Evolutionary conservation across 495 filamentous ascomycete genomes (phyloP), one percentile per base, ranked within the genome.

Genomic region (Astrothelium macrocarpum): DNA sequence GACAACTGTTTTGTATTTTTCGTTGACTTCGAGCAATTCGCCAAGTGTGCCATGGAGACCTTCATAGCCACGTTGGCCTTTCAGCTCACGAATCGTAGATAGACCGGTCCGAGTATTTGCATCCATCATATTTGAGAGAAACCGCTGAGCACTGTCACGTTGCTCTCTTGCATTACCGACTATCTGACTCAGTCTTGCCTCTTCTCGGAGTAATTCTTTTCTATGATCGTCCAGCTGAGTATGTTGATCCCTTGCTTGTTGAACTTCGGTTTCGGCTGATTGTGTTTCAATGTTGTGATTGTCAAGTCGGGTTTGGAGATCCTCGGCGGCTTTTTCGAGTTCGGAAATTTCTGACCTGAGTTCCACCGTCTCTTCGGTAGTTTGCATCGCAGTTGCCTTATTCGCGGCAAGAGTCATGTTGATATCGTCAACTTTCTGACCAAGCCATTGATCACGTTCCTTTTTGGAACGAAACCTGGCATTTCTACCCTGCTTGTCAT

Each of bases 31-130:
- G 70, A 97, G 82, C 9, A 99, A 83, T 72, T 99, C 94, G 18
- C 92, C 91, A 12, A 99, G 70, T 1, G 91, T 95, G 66, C 94
- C 94, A 68, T 96, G 94, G 18, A 92, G 89, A n/a, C 94, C 95
- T 1, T 87, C 81, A 12, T 97, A 80, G 56, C 89, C 82, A 66
- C 87, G 75, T 65, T 91, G 82, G 20, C 82, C 81, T 73, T 91
- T 90, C 70, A 97, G 82, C 43, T 86, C 81, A 36, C 90, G 84
- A 28, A 97, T 88, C 9, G 89, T 85, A 32, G 87, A 87, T 39
- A 97, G 81, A 69, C 95, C 94, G 46, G 87, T 83, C 59, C 88
- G 85, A 1, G 90, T 96, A 64, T 87, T 88, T 58, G 87, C 81
- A 70, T 97, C 93, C 91, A 97, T 96, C 71, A 88, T 87, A 11